Conservation (phyloP, 2,329 filamentous ascomycete species). For the Allantophomopsis cytisporea region DNA sequence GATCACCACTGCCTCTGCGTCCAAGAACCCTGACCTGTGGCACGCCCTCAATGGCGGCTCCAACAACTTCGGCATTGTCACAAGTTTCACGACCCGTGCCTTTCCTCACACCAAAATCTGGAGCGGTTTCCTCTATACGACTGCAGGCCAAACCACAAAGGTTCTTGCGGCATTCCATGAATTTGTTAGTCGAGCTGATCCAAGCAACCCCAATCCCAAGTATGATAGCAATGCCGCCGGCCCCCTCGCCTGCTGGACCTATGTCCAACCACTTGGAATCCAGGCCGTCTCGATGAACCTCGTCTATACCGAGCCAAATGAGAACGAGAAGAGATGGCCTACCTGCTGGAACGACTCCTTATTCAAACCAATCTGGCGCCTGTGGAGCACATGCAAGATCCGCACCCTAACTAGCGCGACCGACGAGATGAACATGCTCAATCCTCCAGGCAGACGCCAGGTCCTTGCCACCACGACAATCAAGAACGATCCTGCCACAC, state of each 20-base stretch:
- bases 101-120: constrained; percentile 8
- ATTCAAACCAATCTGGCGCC: constrained; percentile 17
- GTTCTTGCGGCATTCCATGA: constrained; percentile 13
- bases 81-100: constrained; percentile 18
- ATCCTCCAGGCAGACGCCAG: constrained; percentile 18
- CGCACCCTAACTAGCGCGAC: constrained; percentile 18
- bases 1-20: constrained; percentile 28
- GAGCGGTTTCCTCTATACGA: constrained; percentile 21
- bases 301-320: constrained; percentile 11
- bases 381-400: constrained; percentile 21
- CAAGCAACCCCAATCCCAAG: too few species aligned
- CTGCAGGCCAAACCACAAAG: constrained; percentile 10
- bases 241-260: constrained; percentile 15
- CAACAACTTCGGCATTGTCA: constrained; percentile 41
- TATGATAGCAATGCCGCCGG: constrained; percentile 13
- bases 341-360: constrained; percentile 16
- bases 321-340: constrained; percentile 16
- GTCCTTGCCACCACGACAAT: constrained; percentile 21
- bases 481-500: constrained; percentile 18
- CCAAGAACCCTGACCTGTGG: constrained; percentile 32
- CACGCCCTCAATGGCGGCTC: constrained; percentile 39
- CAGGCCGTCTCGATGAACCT: constrained; percentile 20
- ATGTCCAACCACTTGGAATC: constrained; percentile 8
- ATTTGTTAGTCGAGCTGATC: constrained; percentile 4
- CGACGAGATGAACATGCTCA: constrained; percentile 18